These are phyloP conservation scores for Tylopilus subfusipes DNA, from an alignment of 768 basidiomycete genomes.

Conservation along the genomic window DNA sequence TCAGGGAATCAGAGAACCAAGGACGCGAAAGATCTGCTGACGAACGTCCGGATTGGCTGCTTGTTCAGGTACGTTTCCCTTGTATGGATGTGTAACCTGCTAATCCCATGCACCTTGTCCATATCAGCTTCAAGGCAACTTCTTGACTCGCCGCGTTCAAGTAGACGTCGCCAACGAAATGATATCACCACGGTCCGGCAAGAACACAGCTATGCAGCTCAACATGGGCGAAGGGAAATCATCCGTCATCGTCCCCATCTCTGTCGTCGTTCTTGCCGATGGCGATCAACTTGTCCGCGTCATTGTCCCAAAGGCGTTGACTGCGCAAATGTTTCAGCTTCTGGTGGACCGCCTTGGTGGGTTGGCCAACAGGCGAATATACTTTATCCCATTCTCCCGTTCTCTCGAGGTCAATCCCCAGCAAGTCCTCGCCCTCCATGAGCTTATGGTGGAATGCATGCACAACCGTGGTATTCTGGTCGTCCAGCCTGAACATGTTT, in stretches of 20 bases:
- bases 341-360: constrained; percentile 43
- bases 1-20: constrained; percentile 23
- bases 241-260: constrained; percentile 46
- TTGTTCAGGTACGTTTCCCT: constrained; percentile 38
- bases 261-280: constrained; percentile 39
- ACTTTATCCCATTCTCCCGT: constrained; percentile 50
- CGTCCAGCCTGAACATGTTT: constrained; percentile 50
- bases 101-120: background rate
- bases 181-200: constrained; percentile 37
- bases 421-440: constrained; percentile 24
- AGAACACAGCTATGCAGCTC: constrained; percentile 45
- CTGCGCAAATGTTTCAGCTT: constrained; percentile 46
- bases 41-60: constrained; percentile 39
- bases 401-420: constrained; percentile 23
- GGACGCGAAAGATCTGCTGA: constrained; percentile 20
- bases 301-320: constrained; percentile 47
- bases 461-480: constrained; percentile 41
- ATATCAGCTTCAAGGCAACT: constrained; percentile 43
- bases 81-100: background rate
- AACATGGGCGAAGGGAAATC: constrained; percentile 62
- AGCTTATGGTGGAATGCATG: constrained; percentile 39
- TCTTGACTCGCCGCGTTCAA: constrained; percentile 44
- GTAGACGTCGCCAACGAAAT: constrained; percentile 42
- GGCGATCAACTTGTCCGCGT: constrained; percentile 44
- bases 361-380: constrained; percentile 45